These are phyloP conservation scores for Boletus bicolor DNA, from an alignment of 768 basidiomycete genomes.

Conservation along the genomic window DNA sequence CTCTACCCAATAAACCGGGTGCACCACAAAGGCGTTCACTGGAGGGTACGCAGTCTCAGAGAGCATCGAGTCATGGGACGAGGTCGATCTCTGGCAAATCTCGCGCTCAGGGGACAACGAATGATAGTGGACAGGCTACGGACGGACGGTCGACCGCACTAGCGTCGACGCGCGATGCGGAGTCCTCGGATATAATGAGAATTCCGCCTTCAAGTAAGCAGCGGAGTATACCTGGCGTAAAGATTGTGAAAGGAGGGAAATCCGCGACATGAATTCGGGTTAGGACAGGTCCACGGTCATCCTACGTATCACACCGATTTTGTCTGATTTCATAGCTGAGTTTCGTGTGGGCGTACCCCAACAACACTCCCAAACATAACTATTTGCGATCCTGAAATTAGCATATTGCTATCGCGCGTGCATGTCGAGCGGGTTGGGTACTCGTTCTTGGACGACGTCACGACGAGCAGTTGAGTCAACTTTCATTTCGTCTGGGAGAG, in stretches of 20 bases:
- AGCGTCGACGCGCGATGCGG: constrained; percentile 4
- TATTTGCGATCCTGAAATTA: constrained; percentile 6
- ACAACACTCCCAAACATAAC: too few relatives aligned
- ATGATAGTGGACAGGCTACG: background rate
- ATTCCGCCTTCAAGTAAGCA: constrained; percentile 18
- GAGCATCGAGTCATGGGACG: background rate
- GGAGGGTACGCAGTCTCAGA: background rate
- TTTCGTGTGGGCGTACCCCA: background rate
- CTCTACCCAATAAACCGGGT: constrained; percentile 22
- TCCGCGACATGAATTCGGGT: constrained; percentile 3
- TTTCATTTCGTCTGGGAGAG: background rate
- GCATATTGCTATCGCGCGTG: background rate
- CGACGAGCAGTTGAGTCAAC: background rate
- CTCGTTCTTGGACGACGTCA: background rate
- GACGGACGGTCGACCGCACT: background rate
- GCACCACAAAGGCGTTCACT: background rate
- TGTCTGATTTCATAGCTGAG: constrained; percentile 5
- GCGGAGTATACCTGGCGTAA: constrained; percentile 32
- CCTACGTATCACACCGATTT: background rate
- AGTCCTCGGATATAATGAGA: constrained; percentile 16
- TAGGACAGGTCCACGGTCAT: background rate
- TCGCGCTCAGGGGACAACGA: background rate
- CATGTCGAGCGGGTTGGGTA: background rate
- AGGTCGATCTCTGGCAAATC: background rate
- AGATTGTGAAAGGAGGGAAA: constrained; percentile 27